These are phyloP conservation scores for Schizopora paradoxa DNA, from an alignment of 1,284 basidiomycete species.

Conservation along the genomic window DNA sequence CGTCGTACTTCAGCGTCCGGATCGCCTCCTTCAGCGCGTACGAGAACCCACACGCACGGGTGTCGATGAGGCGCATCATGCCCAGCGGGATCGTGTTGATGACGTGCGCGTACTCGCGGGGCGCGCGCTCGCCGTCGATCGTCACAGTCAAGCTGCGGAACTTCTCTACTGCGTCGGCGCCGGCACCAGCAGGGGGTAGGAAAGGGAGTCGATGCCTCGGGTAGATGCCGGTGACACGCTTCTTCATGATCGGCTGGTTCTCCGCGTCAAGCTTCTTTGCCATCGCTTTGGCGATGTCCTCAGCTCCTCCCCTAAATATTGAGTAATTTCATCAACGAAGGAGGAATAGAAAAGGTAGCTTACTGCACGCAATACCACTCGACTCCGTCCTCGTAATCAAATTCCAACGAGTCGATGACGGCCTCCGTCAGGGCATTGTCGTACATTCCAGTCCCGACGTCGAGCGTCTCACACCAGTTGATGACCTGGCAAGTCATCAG, in stretches of 20 bases:
- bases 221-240: slow-evolving; percentile 13
- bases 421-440: slow-evolving; percentile 20
- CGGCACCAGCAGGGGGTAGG: too few species aligned
- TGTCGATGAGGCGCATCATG: slow-evolving; percentile 11
- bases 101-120: slow-evolving; percentile 8
- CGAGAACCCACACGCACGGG: background rate
- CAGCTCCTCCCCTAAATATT: background rate
- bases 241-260: background rate
- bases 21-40: slow-evolving; percentile 6
- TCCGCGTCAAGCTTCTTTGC: background rate
- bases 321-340: background rate
- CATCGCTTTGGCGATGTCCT: background rate
- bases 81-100: slow-evolving; percentile 19
- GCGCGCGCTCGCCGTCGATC: background rate
- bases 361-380: slow-evolving; percentile 15
- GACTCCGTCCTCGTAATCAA: background rate
- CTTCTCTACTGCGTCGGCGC: slow-evolving; percentile 1
- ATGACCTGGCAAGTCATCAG: too few species aligned
- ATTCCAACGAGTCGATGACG: slow-evolving; percentile 10
- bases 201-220: too few species aligned
- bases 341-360: background rate
- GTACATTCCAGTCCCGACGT: slow-evolving; percentile 14
- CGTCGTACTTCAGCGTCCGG: slow-evolving; percentile 4
- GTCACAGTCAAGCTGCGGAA: too few species aligned
- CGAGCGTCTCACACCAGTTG: slow-evolving; percentile 24